A percentile compares a stretch with the other conserved stretches of the same genome.
These are phyloP conservation scores for Henckelia pumila DNA, from an alignment of 257 asterid genomes.

Conservation along the genomic window DNA sequence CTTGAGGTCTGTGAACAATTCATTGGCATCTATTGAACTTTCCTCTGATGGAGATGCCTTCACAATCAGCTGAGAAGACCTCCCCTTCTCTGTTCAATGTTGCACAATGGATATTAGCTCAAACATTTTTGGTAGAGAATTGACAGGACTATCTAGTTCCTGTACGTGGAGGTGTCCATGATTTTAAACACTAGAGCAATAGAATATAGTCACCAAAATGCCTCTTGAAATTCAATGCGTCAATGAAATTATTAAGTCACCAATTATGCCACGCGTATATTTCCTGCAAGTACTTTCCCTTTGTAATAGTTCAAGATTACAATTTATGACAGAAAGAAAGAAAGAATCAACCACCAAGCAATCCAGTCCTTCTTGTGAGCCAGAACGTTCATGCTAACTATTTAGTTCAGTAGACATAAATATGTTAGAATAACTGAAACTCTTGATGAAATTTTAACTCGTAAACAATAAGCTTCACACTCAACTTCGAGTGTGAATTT, in stretches of 20 bases:
- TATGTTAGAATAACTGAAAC: neutral
- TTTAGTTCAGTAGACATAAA: no score
- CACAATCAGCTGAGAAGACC: conserved; percentile 46
- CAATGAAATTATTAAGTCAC: no score
- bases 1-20: conserved; percentile 67
- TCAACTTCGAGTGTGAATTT: no score
- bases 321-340: no score
- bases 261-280: no score
- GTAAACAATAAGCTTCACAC: neutral
- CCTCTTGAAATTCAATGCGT: no score
- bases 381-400: no score
- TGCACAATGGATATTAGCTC: conserved; percentile 20
- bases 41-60: conserved; percentile 88
- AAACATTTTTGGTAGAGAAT: neutral
- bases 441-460: neutral
- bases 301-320: no score
- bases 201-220: no score
- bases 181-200: neutral
- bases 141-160: neutral
- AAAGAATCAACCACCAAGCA: no score
- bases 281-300: no score
- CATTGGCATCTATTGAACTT: conserved; percentile 57
- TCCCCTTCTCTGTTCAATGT: conserved; percentile 48
- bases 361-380: no score
- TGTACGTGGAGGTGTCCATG: neutral